phyloP scores from a whole-genome alignment of 805 yeast genomes.

The Saturnispora kantuleensis region DNA sequence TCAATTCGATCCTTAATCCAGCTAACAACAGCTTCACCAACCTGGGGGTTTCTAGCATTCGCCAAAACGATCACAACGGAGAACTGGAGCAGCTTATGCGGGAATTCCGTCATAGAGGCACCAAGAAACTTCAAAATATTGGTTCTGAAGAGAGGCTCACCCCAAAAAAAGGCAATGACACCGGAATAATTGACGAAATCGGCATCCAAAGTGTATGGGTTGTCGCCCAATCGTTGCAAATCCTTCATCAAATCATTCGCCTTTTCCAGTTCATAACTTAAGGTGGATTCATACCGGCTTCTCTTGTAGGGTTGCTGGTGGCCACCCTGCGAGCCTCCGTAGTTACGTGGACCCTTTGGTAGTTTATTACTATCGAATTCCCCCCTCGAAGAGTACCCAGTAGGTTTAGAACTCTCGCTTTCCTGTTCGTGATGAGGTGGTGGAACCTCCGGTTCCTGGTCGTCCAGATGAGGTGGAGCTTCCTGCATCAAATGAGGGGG shows the following conservation, averaged over 20 bases:
- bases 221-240: slow-evolving; percentile 43
- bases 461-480: not conserved
- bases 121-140: slow-evolving; percentile 53
- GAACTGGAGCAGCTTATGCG: slow-evolving; percentile 74
- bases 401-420: not conserved
- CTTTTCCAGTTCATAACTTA: slow-evolving; percentile 21
- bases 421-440: slow-evolving; percentile 3
- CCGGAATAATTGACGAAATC: slow-evolving; percentile 34
- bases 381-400: too few relatives aligned
- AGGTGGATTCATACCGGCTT: slow-evolving; percentile 9
- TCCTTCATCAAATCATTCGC: slow-evolving; percentile 41
- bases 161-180: slow-evolving; percentile 46
- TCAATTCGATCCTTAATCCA: slow-evolving; percentile 59
- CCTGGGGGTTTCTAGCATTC: slow-evolving; percentile 50
- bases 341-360: not conserved
- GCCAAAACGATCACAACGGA: slow-evolving; percentile 58
- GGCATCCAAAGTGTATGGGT: slow-evolving; percentile 26
- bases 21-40: slow-evolving; percentile 62
- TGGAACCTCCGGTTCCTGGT: not conserved
- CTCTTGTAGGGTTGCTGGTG: slow-evolving; percentile 3
- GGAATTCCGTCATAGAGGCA: slow-evolving; percentile 76
- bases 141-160: slow-evolving; percentile 45
- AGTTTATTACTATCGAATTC: not conserved
- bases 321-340: not conserved
- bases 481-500: slow-evolving; percentile 6